Evolutionary conservation across 2,329 filamentous ascomycete species (phyloP).

Genomic region (Chlorencoelia australis): DNA sequence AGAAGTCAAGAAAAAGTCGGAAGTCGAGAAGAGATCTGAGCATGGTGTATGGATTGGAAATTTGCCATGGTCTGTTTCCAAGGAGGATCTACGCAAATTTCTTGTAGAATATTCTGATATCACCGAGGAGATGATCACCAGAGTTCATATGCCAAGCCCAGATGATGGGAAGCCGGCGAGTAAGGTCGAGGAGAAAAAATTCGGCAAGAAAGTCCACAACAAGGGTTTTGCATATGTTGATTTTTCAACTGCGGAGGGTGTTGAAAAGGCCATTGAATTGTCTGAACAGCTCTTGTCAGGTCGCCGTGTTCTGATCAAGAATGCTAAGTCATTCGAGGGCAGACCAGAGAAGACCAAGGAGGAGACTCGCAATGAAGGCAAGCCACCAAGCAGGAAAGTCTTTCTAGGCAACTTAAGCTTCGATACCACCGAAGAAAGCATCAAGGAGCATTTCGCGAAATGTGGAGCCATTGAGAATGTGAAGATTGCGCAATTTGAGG

Average conservation of each 20-base stretch:
- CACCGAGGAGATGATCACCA: slow-evolving; percentile 62
- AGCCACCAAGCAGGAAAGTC: slow-evolving; percentile 66
- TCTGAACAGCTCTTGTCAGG: slow-evolving; percentile 74
- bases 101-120: slow-evolving; percentile 64
- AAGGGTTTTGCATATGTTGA: slow-evolving; percentile 97
- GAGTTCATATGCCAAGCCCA: slow-evolving; percentile 48
- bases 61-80: slow-evolving; percentile 71
- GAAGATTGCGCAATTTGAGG: slow-evolving; percentile 91
- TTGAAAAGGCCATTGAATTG: slow-evolving; percentile 67
- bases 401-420: slow-evolving; percentile 90
- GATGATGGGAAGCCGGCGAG: slow-evolving; percentile 32
- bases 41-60: slow-evolving; percentile 96
- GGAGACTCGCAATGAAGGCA: slow-evolving; percentile 30
- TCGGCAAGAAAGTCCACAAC: slow-evolving; percentile 40
- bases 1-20: slow-evolving; percentile 31
- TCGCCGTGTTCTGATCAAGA: slow-evolving; percentile 84
- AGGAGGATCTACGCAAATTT: slow-evolving; percentile 67
- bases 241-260: slow-evolving; percentile 57
- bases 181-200: slow-evolving; percentile 23
- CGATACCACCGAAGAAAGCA: slow-evolving; percentile 68
- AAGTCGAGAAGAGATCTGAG: slow-evolving; percentile 55
- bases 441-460: slow-evolving; percentile 71
- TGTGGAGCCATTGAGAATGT: slow-evolving; percentile 77
- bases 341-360: slow-evolving; percentile 56
- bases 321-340: slow-evolving; percentile 83